These are phyloP conservation scores for Nakataea oryzae DNA, from an alignment of 2,329 filamentous ascomycete genomes.

Conservation along the genomic window DNA sequence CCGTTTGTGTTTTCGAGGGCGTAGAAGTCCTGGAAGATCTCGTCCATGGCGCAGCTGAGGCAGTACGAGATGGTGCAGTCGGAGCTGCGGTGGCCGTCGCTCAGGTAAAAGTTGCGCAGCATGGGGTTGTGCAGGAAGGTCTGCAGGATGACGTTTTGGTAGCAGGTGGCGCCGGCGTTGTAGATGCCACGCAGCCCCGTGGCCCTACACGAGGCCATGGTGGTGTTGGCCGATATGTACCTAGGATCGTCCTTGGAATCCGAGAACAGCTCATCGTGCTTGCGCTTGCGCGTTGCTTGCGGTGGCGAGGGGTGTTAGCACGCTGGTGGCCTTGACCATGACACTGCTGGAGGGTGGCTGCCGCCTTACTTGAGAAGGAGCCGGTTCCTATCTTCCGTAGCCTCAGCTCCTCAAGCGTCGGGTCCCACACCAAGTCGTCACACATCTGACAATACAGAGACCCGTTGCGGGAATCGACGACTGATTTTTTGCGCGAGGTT, in stretches of 20 bases:
- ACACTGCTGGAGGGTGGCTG: background rate
- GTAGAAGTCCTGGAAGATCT: slow-evolving; percentile 65
- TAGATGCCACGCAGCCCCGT: slow-evolving; percentile 87
- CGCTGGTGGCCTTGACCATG: background rate
- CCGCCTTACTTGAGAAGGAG: slow-evolving; percentile 47
- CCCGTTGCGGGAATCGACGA: slow-evolving; percentile 68
- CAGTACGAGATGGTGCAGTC: slow-evolving; percentile 59
- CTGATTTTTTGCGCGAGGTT: slow-evolving; percentile 27
- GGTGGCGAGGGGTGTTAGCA: slow-evolving; percentile 6
- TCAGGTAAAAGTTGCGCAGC: slow-evolving; percentile 83
- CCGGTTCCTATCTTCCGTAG: slow-evolving; percentile 59
- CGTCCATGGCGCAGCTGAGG: slow-evolving; percentile 61
- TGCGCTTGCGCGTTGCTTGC: slow-evolving; percentile 55
- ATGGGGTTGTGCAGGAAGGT: slow-evolving; percentile 89
- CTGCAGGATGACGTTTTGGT: slow-evolving; percentile 93
- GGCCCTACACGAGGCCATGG: slow-evolving; percentile 69
- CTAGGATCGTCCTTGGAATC: slow-evolving; percentile 63
- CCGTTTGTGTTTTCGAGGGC: slow-evolving; percentile 71
- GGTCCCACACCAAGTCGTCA: slow-evolving; percentile 74
- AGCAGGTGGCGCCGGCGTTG: slow-evolving; percentile 97
- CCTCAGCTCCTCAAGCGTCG: slow-evolving; percentile 65
- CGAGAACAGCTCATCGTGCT: slow-evolving; percentile 58
- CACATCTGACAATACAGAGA: slow-evolving; percentile 73
- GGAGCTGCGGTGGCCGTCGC: slow-evolving; percentile 72
- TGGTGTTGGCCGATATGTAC: slow-evolving; percentile 70